Percentiles rank a stretch among this genome's conserved stretches.
These are phyloP conservation scores for Kodamaea ohmeri DNA, from an alignment of 1,139 yeast genomes.

Conservation along the genomic window DNA sequence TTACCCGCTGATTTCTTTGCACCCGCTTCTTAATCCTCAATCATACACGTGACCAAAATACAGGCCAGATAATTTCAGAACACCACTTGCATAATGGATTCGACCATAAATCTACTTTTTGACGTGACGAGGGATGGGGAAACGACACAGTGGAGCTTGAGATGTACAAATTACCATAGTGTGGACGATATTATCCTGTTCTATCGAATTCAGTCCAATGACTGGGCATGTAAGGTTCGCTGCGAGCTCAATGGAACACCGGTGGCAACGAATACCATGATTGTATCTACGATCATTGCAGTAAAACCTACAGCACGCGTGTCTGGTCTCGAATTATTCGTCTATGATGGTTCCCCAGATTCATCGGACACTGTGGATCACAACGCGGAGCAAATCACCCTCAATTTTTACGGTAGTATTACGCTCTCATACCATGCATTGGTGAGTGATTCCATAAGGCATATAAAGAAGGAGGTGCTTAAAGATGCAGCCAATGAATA, in stretches of 20 bases:
- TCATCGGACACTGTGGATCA: not conserved
- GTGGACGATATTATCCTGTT: constrained; percentile 7
- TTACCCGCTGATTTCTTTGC: too few species aligned
- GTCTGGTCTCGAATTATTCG: not conserved
- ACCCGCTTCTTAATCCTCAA: too few species aligned
- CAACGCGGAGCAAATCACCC: not conserved
- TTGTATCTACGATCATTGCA: not conserved
- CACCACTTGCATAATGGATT: constrained; percentile 19
- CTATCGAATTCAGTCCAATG: constrained; percentile 8
- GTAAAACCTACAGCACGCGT: not conserved
- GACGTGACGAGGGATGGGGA: constrained; percentile 16
- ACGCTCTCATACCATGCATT: not conserved
- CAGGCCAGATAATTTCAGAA: constrained; percentile 1
- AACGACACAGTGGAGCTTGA: constrained; percentile 13
- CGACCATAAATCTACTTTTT: constrained; percentile 22
- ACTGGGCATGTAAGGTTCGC: constrained; percentile 4
- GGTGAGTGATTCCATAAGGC: constrained; percentile 7
- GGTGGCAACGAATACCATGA: not conserved
- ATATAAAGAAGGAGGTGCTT: constrained; percentile 5
- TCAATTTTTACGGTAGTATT: constrained; percentile 2
- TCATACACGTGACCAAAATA: not conserved
- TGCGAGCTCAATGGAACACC: constrained; percentile 2
- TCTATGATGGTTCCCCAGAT: constrained; percentile 1
- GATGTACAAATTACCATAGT: constrained; percentile 9
- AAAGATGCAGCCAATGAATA: not conserved